Conservation (phyloP, 192 early-diverging fungal species). For the Podila horticola region DNA sequence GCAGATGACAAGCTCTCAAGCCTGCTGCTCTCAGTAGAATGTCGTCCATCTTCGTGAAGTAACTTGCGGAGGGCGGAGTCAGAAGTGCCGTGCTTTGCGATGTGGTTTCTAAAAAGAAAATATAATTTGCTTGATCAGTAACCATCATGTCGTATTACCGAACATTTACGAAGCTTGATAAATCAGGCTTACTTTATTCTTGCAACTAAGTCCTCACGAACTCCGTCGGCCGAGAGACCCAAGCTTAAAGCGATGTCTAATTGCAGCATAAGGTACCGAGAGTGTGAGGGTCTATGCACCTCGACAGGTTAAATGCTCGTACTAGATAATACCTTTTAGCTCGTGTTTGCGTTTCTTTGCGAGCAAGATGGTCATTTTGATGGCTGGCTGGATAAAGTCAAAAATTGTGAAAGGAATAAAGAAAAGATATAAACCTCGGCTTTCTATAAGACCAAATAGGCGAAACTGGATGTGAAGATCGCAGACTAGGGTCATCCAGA, state of each 20-base stretch:
- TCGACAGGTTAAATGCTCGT: neutral
- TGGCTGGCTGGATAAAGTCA: no score
- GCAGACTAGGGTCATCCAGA: no score
- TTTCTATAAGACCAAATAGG: no score
- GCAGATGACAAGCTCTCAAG: neutral
- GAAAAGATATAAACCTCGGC: no score
- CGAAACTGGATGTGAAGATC: no score
- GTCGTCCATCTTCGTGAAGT: neutral
- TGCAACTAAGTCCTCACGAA: slow-evolving; percentile 21
- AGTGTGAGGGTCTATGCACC: neutral
- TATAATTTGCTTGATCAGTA: neutral
- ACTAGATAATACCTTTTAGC: neutral
- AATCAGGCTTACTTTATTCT: slow-evolving; percentile 12
- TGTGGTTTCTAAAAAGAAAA: neutral
- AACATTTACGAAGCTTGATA: neutral
- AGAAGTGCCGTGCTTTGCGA: neutral
- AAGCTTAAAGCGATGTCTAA: slow-evolving; percentile 15
- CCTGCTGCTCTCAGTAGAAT: neutral
- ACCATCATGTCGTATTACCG: neutral
- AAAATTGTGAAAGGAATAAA: no score
- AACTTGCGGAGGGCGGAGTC: neutral
- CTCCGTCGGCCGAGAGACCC: slow-evolving; percentile 14
- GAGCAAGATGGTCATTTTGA: no score
- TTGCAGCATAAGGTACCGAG: neutral
- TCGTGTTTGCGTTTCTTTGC: slow-evolving; percentile 7